Evolutionary conservation across 768 basidiomycete species (phyloP), one percentile per base, ranked within the genome.

Genomic region (Psilocybe cubensis): DNA sequence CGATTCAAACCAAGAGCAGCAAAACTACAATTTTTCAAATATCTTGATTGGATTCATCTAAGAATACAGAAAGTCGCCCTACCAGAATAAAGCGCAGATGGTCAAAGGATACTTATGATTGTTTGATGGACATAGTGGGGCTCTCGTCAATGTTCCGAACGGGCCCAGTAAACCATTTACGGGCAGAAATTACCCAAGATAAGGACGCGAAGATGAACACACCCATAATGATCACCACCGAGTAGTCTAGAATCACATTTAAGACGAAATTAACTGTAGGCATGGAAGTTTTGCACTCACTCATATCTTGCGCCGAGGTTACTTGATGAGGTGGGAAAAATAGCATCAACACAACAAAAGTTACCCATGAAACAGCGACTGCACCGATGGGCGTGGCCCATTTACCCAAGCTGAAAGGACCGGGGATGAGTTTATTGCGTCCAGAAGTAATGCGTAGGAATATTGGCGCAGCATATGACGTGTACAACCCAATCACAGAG

Each of bases 401-500:
- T 52, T 71, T 72, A 11, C 88, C 88, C 0, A 90, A 76, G 42
- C 72, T 70, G 69, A 90, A 89, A 20, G 79, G 78, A 9, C 89
- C 88, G 1, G 85, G 85, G 8, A 75, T 65, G 11, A 90, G 68
- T 63, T 76, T 83, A 41, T 82, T 62, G 43, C 86, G 76, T 7
- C 89, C 88, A 21, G 82, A 89, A 0, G 88, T 89, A 59, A 91
- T 84, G 29, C 88, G 80, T 28, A 89, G 77, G 61, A 90, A 83
- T 48, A 91, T 88, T 1, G 88, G 88, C 0, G 81, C 76, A 1
- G 81, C 82, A 63, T 90, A 89, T 7, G 84, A 86, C 1, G 83
- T 80, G 61, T 91, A 90, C 29, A 91, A 67, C 3, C 89, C 87
- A 52, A 89, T 87, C 6, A 90, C 88, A 3, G 89, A 78, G 10